Percentiles rank a stretch among this genome's conserved stretches.
Conservation (phyloP, 495 filamentous ascomycete genomes). For the Daldinia childiae region DNA sequence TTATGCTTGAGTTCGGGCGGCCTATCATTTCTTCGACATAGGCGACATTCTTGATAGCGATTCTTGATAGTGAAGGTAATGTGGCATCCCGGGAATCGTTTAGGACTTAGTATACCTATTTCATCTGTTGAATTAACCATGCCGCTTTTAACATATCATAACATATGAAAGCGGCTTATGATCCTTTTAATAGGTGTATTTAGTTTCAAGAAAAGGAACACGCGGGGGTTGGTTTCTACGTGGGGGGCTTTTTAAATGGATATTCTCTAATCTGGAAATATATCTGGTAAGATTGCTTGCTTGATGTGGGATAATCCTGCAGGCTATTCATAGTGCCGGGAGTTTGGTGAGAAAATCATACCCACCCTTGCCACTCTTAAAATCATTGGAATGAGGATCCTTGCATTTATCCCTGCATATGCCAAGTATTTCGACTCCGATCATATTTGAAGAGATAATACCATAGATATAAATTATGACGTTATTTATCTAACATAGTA, state of each 20-base stretch:
- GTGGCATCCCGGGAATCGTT: neutral
- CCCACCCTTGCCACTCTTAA: neutral
- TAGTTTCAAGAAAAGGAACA: no score
- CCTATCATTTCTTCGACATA: neutral
- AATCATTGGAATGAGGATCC: neutral
- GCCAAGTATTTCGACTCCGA: neutral
- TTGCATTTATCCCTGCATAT: neutral
- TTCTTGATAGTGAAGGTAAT: neutral
- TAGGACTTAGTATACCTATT: neutral
- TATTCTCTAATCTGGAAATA: neutral
- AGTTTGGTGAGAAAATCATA: slow-evolving; percentile 1
- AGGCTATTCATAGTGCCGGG: neutral
- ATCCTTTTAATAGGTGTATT: neutral
- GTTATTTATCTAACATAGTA: neutral
- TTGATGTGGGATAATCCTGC: neutral
- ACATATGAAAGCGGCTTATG: neutral
- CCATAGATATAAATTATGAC: neutral
- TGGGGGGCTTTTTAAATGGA: neutral
- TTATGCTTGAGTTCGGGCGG: neutral
- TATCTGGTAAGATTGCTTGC: neutral
- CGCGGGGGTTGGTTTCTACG: neutral
- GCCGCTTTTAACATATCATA: neutral
- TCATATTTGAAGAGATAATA: neutral
- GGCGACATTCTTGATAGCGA: neutral
- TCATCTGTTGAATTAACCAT: neutral